A percentile compares a stretch with the other conserved stretches of the same genome.
Evolutionary conservation across 345 rosid species (phyloP).

Genomic region (Chamaenerion angustifolium): DNA sequence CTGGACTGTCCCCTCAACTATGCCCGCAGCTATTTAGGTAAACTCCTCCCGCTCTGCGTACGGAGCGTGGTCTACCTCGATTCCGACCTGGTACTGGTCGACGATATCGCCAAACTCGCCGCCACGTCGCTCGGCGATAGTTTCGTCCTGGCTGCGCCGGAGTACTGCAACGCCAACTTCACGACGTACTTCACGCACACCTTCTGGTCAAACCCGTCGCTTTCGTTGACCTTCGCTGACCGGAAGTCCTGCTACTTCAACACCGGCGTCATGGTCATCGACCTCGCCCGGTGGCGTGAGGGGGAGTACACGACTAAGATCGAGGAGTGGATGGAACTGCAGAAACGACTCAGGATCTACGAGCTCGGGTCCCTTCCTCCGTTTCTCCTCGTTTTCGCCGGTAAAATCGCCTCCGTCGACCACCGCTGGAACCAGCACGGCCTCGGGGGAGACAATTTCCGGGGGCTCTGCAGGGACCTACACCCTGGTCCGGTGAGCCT

Average conservation of each 20-base stretch:
- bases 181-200: conserved; percentile 32
- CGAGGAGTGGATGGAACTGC: conserved; percentile 45
- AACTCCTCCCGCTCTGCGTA: conserved; percentile 24
- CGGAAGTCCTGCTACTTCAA: conserved; percentile 31
- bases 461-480: conserved; percentile 18
- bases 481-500: conserved; percentile 24
- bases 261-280: conserved; percentile 45
- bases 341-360: conserved; percentile 36
- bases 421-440: conserved; percentile 50
- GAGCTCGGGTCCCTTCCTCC: conserved; percentile 42
- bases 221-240: conserved; percentile 24
- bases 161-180: conserved; percentile 36
- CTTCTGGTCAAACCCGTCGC: conserved; percentile 33
- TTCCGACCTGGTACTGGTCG: conserved; percentile 36
- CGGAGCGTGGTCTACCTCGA: conserved; percentile 38
- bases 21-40: conserved; percentile 33
- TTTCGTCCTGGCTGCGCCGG: conserved; percentile 32
- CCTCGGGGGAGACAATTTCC: conserved; percentile 20
- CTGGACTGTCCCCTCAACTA: conserved; percentile 41
- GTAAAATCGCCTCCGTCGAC: conserved; percentile 28
- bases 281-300: conserved; percentile 31
- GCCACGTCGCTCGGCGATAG: conserved; percentile 22
- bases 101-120: conserved; percentile 32
- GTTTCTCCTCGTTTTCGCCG: conserved; percentile 34
- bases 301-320: conserved; percentile 28